These are phyloP conservation scores for Cladosporium sp. DNA, from an alignment of 2,329 filamentous ascomycete genomes.

Conservation along the genomic window DNA sequence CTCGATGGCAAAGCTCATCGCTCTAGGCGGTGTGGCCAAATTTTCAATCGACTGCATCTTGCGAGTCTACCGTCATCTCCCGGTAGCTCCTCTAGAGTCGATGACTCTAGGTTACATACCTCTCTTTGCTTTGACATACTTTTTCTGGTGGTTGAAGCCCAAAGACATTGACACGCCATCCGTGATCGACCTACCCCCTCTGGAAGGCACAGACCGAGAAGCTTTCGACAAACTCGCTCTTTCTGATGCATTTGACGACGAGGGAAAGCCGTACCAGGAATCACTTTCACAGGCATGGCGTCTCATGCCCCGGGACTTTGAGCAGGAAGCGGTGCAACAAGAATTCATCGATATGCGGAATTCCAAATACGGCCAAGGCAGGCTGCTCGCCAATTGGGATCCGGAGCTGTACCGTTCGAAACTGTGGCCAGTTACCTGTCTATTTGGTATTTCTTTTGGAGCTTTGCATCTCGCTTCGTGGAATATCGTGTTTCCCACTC, in stretches of 20 bases:
- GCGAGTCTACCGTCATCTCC: constrained; percentile 26
- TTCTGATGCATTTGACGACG: constrained; percentile 26
- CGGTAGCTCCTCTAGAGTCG: constrained; percentile 32
- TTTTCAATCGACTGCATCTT: constrained; percentile 30
- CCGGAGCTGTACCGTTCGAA: constrained; percentile 22
- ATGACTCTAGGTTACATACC: constrained; percentile 35
- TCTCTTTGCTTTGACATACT: constrained; percentile 30
- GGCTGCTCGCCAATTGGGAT: constrained; percentile 21
- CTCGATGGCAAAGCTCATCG: constrained; percentile 25
- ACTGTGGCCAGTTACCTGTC: constrained; percentile 20
- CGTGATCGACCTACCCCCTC: constrained; percentile 25
- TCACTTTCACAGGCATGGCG: constrained; percentile 26
- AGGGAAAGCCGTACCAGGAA: constrained; percentile 19
- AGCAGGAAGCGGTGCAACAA: constrained; percentile 23
- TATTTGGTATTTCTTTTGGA: constrained; percentile 23
- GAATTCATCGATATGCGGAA: constrained; percentile 7
- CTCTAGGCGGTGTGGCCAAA: constrained; percentile 28
- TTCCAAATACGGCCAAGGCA: neutral
- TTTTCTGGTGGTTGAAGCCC: constrained; percentile 34
- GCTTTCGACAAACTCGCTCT: constrained; percentile 25
- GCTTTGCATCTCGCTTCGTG: constrained; percentile 30
- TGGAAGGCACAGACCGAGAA: constrained; percentile 19
- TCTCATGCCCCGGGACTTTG: constrained; percentile 29
- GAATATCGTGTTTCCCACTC: constrained; percentile 27
- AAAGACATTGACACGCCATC: constrained; percentile 32